Evolutionary conservation across 306 rosid genomes (phyloP).

Genomic region (Quercus robur): DNA sequence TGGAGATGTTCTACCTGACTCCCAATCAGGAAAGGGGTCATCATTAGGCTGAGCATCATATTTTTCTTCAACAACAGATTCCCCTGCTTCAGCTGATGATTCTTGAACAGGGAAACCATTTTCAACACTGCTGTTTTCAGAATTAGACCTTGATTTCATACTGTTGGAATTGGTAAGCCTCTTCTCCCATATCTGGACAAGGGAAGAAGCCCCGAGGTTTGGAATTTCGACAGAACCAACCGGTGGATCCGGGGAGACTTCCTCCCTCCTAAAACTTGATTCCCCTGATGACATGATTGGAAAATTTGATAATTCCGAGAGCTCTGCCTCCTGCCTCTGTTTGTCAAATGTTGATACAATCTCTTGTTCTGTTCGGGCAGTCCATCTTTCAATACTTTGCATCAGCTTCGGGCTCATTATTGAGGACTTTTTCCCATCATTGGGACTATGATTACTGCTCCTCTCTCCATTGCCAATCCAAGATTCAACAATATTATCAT

Average conservation of each 20-base stretch:
- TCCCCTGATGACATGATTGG: slow-evolving; percentile 18
- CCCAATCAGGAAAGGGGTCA: slow-evolving; percentile 42
- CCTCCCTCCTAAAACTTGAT: slow-evolving; percentile 23
- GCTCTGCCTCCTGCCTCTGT: slow-evolving; percentile 25
- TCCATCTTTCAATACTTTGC: slow-evolving; percentile 34
- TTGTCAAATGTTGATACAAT: slow-evolving; percentile 35
- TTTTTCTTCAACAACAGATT: slow-evolving; percentile 25
- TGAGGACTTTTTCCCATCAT: background rate
- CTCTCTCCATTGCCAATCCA: slow-evolving; percentile 29
- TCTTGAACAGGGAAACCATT: slow-evolving; percentile 23
- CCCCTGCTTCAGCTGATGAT: slow-evolving; percentile 29
- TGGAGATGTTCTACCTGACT: slow-evolving; percentile 22
- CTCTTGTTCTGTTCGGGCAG: slow-evolving; percentile 26
- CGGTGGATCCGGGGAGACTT: slow-evolving; percentile 17
- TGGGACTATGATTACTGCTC: background rate
- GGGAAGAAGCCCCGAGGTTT: slow-evolving; percentile 69
- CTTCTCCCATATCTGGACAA: slow-evolving; percentile 91
- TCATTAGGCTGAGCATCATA: slow-evolving; percentile 24
- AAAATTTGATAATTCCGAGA: slow-evolving; percentile 2
- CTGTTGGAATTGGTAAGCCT: slow-evolving; percentile 47
- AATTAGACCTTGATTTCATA: slow-evolving; percentile 17
- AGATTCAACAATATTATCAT: background rate
- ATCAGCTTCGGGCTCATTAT: slow-evolving; percentile 23
- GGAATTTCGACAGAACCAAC: slow-evolving; percentile 22
- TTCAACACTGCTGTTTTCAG: slow-evolving; percentile 17